A percentile compares a stretch with the other conserved stretches of the same genome.
Evolutionary conservation across 2,329 filamentous ascomycete genomes (phyloP).

Genomic region (Ascochyta pisi): DNA sequence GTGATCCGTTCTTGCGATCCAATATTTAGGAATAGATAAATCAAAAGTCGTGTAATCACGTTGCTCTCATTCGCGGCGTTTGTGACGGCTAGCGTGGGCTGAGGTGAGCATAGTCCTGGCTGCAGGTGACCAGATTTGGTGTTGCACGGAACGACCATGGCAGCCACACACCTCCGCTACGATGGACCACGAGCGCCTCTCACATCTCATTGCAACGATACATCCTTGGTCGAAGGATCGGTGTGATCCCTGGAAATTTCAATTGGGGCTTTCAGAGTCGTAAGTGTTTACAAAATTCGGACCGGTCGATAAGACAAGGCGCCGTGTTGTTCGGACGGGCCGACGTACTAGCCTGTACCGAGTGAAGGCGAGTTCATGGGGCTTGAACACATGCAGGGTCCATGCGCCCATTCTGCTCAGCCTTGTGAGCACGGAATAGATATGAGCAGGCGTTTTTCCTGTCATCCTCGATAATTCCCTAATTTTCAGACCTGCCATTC

Average conservation of each 20-base stretch:
- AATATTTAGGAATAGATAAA: too few relatives aligned
- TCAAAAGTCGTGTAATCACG: not conserved
- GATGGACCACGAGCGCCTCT: not conserved
- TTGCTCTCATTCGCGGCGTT: not conserved
- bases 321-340: constrained; percentile 3
- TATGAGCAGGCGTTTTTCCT: not conserved
- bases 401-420: not conserved
- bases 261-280: not conserved
- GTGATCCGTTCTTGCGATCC: too few relatives aligned
- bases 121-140: constrained; percentile 3
- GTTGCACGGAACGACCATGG: not conserved
- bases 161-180: not conserved
- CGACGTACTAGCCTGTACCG: constrained; percentile 6
- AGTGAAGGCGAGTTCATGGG: constrained; percentile 1
- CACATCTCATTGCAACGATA: too few relatives aligned
- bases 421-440: not conserved
- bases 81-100: not conserved
- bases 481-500: too few relatives aligned
- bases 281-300: not conserved
- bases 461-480: not conserved
- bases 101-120: not conserved
- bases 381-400: constrained; percentile 10
- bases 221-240: too few relatives aligned
- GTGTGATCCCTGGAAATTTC: not conserved
- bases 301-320: not conserved